These are phyloP conservation scores for Cladophialophora carrionii DNA, from an alignment of 2,329 filamentous ascomycete genomes.

Conservation along the genomic window DNA sequence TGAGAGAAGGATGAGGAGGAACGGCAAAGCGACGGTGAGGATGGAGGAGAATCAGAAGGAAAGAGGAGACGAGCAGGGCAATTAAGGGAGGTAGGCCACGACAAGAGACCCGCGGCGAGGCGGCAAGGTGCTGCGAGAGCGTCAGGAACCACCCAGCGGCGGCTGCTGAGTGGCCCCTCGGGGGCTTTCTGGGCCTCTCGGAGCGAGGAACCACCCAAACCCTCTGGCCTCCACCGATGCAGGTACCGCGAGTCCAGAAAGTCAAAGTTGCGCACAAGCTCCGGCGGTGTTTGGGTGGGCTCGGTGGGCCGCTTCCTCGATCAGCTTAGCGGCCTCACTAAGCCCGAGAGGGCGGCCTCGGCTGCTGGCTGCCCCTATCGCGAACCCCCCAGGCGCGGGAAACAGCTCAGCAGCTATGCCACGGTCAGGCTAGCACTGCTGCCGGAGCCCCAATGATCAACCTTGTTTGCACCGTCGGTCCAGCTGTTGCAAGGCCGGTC, in stretches of 20 bases:
- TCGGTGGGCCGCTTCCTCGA: conserved; percentile 10
- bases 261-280: conserved; percentile 19
- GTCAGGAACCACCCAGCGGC: conserved; percentile 7
- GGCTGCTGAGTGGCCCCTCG: conserved; percentile 12
- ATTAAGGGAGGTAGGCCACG: conserved; percentile 33
- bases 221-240: conserved; percentile 8
- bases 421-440: neutral
- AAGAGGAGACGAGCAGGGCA: conserved; percentile 39
- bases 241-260: conserved; percentile 16
- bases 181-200: conserved; percentile 8
- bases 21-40: conserved; percentile 40
- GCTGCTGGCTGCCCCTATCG: neutral
- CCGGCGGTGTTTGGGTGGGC: conserved; percentile 7
- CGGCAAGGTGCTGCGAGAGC: conserved; percentile 8
- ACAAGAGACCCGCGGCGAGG: conserved; percentile 6
- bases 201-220: conserved; percentile 7
- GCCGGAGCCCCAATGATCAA: conserved; percentile 10
- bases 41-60: conserved; percentile 39
- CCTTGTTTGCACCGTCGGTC: conserved; percentile 23
- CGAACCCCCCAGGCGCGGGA: neutral
- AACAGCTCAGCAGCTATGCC: neutral
- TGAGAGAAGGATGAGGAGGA: conserved; percentile 36
- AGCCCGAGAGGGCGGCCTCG: conserved; percentile 5
- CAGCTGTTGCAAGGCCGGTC: conserved; percentile 1
- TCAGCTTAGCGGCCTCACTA: conserved; percentile 11